phyloP scores from a whole-genome alignment of 148 eudicot genomes.

The Simmondsia chinensis region DNA sequence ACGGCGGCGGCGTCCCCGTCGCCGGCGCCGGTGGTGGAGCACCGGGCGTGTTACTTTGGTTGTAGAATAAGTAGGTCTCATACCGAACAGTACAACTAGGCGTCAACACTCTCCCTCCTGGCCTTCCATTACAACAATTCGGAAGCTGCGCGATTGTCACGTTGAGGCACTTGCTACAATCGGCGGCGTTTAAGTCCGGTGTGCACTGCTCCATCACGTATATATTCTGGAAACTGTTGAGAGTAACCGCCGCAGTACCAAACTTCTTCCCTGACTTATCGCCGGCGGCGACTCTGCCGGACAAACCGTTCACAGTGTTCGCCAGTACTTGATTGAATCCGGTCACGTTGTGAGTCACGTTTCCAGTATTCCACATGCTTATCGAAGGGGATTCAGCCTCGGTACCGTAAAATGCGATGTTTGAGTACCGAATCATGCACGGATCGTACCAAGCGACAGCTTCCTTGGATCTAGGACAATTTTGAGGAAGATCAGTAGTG shows the following conservation, averaged over 20 bases:
- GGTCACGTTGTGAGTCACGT: not conserved
- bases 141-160: not conserved
- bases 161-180: constrained; percentile 11
- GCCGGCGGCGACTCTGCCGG: not conserved
- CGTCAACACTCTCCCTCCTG: not conserved
- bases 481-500: not conserved
- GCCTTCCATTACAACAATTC: not conserved
- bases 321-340: not conserved
- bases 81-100: constrained; percentile 17
- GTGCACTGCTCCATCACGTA: constrained; percentile 22
- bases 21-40: too few relatives aligned
- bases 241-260: not conserved
- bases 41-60: too few relatives aligned
- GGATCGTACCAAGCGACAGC: constrained; percentile 18
- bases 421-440: constrained; percentile 19
- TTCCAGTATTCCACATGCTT: not conserved
- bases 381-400: not conserved
- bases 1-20: not conserved
- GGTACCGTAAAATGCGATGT: not conserved
- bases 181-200: constrained; percentile 6
- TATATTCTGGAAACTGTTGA: not conserved
- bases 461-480: constrained; percentile 5
- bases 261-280: constrained; percentile 3
- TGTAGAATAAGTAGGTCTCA: constrained; percentile 7
- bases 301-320: not conserved